Evolutionary conservation across 768 basidiomycete species (phyloP).

Genomic region (Naganishia vishniacii): DNA sequence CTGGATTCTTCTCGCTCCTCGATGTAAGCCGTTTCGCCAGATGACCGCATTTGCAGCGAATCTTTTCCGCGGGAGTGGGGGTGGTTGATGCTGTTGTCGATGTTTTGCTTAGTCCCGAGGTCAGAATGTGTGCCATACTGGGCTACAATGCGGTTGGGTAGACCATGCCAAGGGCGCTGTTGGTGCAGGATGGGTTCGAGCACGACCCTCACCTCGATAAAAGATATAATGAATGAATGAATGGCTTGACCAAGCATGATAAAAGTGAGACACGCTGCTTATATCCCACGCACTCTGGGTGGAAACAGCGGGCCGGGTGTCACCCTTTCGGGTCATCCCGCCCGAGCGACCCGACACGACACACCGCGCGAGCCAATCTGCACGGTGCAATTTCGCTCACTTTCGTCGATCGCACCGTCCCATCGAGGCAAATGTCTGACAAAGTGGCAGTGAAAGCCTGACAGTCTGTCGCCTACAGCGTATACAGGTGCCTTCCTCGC

Average conservation of each 20-base stretch:
- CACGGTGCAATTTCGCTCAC: conserved; percentile 5
- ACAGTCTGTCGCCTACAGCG: too few relatives aligned
- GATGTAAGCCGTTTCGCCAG: neutral
- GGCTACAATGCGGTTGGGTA: neutral
- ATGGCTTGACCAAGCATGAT: too few relatives aligned
- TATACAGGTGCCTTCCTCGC: too few relatives aligned
- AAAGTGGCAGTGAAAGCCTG: too few relatives aligned
- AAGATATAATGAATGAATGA: too few relatives aligned
- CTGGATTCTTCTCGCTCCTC: conserved; percentile 14
- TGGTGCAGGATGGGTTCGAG: too few relatives aligned
- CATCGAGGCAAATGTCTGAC: neutral
- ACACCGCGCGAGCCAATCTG: conserved; percentile 12
- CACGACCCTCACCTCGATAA: too few relatives aligned
- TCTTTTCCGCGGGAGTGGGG: neutral
- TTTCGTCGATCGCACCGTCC: neutral
- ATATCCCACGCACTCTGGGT: too few relatives aligned
- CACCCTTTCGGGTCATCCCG: too few relatives aligned
- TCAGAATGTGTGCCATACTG: neutral
- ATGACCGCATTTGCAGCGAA: conserved; percentile 14
- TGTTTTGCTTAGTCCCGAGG: neutral
- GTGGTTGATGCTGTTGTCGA: neutral
- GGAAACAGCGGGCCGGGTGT: too few relatives aligned
- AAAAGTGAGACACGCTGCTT: neutral
- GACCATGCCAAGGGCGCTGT: too few relatives aligned
- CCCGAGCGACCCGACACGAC: conserved; percentile 1